These are phyloP conservation scores for Pleurozium schreberi DNA, from an alignment of 225 moss, liverwort and hornwort species.

Conservation along the genomic window DNA sequence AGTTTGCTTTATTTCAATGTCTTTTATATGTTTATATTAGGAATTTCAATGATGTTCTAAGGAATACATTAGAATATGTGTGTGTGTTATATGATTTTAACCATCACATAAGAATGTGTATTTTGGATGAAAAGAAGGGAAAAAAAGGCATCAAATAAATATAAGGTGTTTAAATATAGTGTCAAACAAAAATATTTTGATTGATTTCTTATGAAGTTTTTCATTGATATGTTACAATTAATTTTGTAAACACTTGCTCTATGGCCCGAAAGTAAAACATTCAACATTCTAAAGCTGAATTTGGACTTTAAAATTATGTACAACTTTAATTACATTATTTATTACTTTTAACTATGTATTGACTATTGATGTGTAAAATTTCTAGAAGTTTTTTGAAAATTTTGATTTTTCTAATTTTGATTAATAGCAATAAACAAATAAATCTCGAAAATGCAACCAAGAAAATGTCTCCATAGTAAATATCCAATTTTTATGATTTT, in stretches of 20 bases:
- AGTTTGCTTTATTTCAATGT: not conserved
- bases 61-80: accelerated
- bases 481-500: not conserved
- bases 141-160: not conserved
- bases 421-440: not conserved
- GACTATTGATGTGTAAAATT: accelerated
- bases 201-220: not conserved
- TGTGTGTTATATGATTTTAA: not conserved
- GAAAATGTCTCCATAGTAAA: accelerated
- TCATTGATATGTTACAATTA: not conserved
- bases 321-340: not conserved
- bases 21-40: too few species aligned
- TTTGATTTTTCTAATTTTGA: accelerated
- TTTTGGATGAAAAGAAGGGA: accelerated
- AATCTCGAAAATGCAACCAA: accelerated
- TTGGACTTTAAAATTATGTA: too few species aligned
- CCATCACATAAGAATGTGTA: accelerated
- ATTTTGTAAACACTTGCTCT: accelerated
- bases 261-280: accelerated
- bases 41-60: too few species aligned
- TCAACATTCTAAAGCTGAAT: not conserved
- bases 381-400: not conserved
- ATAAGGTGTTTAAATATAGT: too few species aligned
- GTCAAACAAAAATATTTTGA: too few species aligned
- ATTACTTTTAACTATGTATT: not conserved